Evolutionary conservation across 192 early-diverging fungal species (phyloP).

Genomic region (Haplosporangium gracile): DNA sequence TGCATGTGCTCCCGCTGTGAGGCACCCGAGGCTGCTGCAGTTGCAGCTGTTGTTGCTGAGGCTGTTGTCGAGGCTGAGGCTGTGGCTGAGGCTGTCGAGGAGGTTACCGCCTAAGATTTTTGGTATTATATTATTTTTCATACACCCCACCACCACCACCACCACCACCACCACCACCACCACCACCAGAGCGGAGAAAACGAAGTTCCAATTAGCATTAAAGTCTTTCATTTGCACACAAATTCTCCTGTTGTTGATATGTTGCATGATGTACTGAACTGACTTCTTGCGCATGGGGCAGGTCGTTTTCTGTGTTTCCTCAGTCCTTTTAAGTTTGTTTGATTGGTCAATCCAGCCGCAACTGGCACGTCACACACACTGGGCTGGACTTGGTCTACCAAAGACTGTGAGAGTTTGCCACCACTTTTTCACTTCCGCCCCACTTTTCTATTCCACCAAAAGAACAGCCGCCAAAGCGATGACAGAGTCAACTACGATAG

Average conservation of each 20-base stretch:
- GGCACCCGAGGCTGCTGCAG: constrained; percentile 8
- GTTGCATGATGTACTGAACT: not conserved
- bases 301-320: not conserved
- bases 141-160: not conserved
- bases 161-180: constrained; percentile 4
- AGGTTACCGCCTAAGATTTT: not conserved
- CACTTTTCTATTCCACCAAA: not conserved
- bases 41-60: not conserved
- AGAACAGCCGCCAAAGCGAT: not conserved
- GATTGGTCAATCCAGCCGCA: not conserved
- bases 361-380: constrained; percentile 2
- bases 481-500: not conserved
- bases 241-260: not conserved
- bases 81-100: not conserved
- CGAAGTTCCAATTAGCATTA: not conserved
- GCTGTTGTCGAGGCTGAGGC: not conserved
- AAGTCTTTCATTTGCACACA: not conserved
- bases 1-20: constrained; percentile 72
- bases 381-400: not conserved
- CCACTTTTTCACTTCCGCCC: not conserved
- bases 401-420: not conserved
- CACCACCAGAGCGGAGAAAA: constrained; percentile 15
- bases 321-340: not conserved
- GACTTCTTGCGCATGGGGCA: not conserved
- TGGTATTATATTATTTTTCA: not conserved